Conservation (phyloP, 2,329 filamentous ascomycete species). For the Paraconiothyrium sp. region DNA sequence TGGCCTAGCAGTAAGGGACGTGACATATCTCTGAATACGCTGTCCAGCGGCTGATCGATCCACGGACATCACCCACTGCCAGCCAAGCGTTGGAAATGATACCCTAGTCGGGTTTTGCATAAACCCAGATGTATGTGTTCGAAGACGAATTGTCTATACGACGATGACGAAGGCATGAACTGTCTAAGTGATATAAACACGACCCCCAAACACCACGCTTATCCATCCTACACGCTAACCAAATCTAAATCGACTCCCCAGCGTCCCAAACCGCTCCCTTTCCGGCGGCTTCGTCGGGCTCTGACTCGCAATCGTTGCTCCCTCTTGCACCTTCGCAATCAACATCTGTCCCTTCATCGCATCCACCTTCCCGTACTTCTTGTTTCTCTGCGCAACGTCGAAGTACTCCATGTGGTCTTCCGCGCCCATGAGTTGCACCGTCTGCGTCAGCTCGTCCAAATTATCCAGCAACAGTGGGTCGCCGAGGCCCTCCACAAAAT, state of each 20-base stretch:
- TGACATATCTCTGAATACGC: neutral
- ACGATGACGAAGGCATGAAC: neutral
- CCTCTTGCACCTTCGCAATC: conserved; percentile 75
- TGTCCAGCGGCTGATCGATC: conserved; percentile 2
- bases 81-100: conserved; percentile 1
- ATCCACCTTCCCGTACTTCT: conserved; percentile 93
- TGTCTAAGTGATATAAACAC: neutral
- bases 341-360: conserved; percentile 86
- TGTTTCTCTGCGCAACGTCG: conserved; percentile 87
- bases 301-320: conserved; percentile 45
- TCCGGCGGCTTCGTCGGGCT: conserved; percentile 41
- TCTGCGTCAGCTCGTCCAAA: conserved; percentile 92
- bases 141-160: neutral
- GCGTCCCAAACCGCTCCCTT: conserved; percentile 46
- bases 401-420: conserved; percentile 98
- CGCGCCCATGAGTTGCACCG: conserved; percentile 82
- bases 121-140: neutral
- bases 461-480: conserved; percentile 90
- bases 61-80: neutral
- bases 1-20: neutral
- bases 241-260: conserved; percentile 47
- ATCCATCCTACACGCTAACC: conserved; percentile 4
- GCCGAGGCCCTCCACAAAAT: conserved; percentile 87
- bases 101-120: neutral
- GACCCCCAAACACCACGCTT: neutral